A percentile compares a stretch with the other conserved stretches of the same genome.
These are phyloP conservation scores for Anisodus acutangulus DNA, from an alignment of 257 asterid genomes.

Conservation along the genomic window DNA sequence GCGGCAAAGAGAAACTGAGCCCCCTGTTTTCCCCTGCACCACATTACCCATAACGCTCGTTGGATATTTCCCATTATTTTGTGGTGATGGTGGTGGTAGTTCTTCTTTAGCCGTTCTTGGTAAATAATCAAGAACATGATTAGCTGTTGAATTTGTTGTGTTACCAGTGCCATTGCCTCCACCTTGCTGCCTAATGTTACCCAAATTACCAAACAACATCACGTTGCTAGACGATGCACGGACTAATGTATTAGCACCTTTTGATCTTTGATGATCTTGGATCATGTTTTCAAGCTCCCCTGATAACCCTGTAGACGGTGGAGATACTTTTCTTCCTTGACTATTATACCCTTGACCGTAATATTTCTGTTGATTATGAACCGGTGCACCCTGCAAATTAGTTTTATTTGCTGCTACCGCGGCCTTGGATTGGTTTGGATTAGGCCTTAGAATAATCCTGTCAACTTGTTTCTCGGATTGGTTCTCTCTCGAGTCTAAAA, in stretches of 20 bases:
- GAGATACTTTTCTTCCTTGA: constrained; percentile 47
- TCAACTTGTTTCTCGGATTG: constrained; percentile 40
- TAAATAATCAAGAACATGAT: constrained; percentile 41
- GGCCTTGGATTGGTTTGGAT: constrained; percentile 51
- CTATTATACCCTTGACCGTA: constrained; percentile 34
- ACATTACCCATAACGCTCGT: constrained; percentile 62
- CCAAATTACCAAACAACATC: constrained; percentile 63
- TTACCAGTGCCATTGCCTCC: constrained; percentile 27
- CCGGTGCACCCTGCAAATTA: constrained; percentile 19
- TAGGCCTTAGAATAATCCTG: constrained; percentile 65
- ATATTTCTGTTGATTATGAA: constrained; percentile 24
- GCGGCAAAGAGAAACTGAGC: constrained; percentile 63
- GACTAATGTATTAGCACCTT: constrained; percentile 53
- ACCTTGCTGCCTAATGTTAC: constrained; percentile 68
- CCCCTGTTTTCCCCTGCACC: constrained; percentile 45
- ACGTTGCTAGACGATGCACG: constrained; percentile 81
- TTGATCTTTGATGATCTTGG: constrained; percentile 63
- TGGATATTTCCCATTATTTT: constrained; percentile 39
- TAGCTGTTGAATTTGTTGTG: constrained; percentile 26
- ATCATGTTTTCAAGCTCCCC: constrained; percentile 83
- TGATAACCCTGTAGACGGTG: constrained; percentile 52
- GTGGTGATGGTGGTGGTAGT: background rate
- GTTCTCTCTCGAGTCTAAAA: constrained; percentile 25
- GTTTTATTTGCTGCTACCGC: constrained; percentile 41
- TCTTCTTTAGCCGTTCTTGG: constrained; percentile 50